phyloP scores from a whole-genome alignment of 2,329 filamentous ascomycete species.

The Cladosporium sphaerospermum region DNA sequence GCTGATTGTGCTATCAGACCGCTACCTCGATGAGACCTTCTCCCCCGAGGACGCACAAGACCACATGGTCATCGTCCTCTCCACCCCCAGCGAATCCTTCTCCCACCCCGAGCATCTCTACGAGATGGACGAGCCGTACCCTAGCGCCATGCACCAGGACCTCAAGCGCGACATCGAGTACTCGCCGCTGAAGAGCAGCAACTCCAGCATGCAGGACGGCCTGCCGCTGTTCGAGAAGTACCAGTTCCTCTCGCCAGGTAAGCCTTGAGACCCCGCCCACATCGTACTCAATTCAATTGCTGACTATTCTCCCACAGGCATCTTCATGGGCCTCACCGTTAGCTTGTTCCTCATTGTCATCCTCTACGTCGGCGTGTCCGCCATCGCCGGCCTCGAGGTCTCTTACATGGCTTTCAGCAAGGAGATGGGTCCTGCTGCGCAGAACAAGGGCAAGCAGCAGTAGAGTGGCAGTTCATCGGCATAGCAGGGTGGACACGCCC shows the following conservation, averaged over 20 bases:
- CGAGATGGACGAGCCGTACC: constrained; percentile 58
- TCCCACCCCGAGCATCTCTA: constrained; percentile 44
- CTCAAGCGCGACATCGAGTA: constrained; percentile 59
- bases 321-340: constrained; percentile 80
- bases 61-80: constrained; percentile 13
- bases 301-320: constrained; percentile 46
- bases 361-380: constrained; percentile 69
- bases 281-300: background rate
- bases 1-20: background rate
- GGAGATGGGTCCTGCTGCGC: constrained; percentile 81
- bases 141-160: constrained; percentile 60
- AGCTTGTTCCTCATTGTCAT: constrained; percentile 68
- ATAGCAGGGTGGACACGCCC: no score
- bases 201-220: constrained; percentile 26
- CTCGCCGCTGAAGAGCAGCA: constrained; percentile 21
- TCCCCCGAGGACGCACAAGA: background rate
- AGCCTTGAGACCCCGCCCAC: constrained; percentile 25
- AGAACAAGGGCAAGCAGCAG: constrained; percentile 65
- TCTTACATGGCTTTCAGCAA: constrained; percentile 95
- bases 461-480: constrained; percentile 18
- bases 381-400: constrained; percentile 74
- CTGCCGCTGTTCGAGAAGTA: constrained; percentile 80
- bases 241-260: constrained; percentile 86
- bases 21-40: background rate
- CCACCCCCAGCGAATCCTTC: background rate